Base-by-base conservation (phyloP, 495 filamentous ascomycete species). In the Penicillium goetzii region DNA sequence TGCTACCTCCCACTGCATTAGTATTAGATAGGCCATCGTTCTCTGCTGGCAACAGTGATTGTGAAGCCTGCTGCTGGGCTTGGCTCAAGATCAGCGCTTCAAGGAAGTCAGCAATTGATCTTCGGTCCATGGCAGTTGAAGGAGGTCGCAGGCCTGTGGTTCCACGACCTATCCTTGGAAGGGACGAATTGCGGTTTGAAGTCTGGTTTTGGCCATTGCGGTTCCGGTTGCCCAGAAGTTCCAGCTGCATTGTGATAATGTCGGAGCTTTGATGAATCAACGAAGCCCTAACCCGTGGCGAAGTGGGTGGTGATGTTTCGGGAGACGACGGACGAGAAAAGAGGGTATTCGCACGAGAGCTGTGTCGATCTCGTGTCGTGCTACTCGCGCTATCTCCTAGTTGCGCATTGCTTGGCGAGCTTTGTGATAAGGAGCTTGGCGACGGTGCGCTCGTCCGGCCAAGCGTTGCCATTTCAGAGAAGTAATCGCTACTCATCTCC, bases 241-340 rank as follows among this genome's bases (percentile, higher is more conserved):
- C 79, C 25, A 83, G 58, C 52, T 83, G 78, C 80, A 81, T 83
- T 5, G 80, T 81, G 57, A 81, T 80, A n/a, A 80, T 71, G 57
- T 81, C 78, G 6, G 80, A 76, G 47, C 77, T 76, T 33, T 81
- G 77, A 59, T 81, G 78, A 25, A 81, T 76, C 41, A 83, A 66
- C 1, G 79, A 81, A 17, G 80, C 79, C 26, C 80, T 71, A 25
- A 83, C 74, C 10, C 71, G 79, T 56, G 80, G 80, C 15, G 80
- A 82, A n/a, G 72, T 75, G 28, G 75, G 76, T 1, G 78, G 79
- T n/a, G 79, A 80, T 17, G 74, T 76, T 47, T 72, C 75, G 25
- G 80, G 74, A 40, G 77, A 81, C 33, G 74, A 76, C 33, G 76
- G 71, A 8, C 65, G 79, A 51, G 80, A 80, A 33, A 78, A 79